These are phyloP conservation scores for Nannochloropsis granulata DNA, from an alignment of 108 stramenopile genomes.

Conservation along the genomic window DNA sequence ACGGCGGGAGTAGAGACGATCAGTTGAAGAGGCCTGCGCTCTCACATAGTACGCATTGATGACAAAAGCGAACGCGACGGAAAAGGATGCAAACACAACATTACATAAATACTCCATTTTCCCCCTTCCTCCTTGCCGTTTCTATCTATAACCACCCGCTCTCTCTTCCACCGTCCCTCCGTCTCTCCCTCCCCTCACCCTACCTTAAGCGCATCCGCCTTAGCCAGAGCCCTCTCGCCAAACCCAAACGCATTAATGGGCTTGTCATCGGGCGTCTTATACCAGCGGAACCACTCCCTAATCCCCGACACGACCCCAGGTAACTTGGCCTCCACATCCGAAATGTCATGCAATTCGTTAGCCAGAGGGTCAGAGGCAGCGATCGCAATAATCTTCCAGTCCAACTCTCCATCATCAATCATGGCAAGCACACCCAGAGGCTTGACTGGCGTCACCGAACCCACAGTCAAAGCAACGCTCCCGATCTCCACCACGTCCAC, in stretches of 20 bases:
- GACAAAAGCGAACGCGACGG: not conserved
- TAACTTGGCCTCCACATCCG: slow-evolving; percentile 66
- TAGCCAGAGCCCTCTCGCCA: slow-evolving; percentile 82
- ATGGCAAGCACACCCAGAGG: slow-evolving; percentile 93
- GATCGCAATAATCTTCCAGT: slow-evolving; percentile 98
- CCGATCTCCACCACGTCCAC: slow-evolving; percentile 99
- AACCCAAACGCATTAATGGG: slow-evolving; percentile 95
- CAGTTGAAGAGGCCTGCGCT: not conserved
- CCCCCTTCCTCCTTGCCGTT: not conserved
- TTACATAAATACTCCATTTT: not conserved
- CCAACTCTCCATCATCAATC: slow-evolving; percentile 99
- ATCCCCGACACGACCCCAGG: slow-evolving; percentile 72
- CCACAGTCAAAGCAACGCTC: slow-evolving; percentile 46
- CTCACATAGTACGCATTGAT: not conserved
- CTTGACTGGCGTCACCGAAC: slow-evolving; percentile 80
- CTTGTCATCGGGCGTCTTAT: slow-evolving; percentile 99
- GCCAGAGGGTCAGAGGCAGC: slow-evolving; percentile 84
- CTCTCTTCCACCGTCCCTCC: not conserved
- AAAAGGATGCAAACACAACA: not conserved
- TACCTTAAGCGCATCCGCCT: slow-evolving; percentile 44
- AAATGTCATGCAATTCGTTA: slow-evolving; percentile 78
- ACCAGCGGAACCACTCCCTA: slow-evolving; percentile 99
- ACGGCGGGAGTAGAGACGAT: not conserved
- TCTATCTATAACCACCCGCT: no score
- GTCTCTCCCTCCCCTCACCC: not conserved